Base-by-base conservation (phyloP, 2,329 filamentous ascomycete species). In the Xylaria sp. region DNA sequence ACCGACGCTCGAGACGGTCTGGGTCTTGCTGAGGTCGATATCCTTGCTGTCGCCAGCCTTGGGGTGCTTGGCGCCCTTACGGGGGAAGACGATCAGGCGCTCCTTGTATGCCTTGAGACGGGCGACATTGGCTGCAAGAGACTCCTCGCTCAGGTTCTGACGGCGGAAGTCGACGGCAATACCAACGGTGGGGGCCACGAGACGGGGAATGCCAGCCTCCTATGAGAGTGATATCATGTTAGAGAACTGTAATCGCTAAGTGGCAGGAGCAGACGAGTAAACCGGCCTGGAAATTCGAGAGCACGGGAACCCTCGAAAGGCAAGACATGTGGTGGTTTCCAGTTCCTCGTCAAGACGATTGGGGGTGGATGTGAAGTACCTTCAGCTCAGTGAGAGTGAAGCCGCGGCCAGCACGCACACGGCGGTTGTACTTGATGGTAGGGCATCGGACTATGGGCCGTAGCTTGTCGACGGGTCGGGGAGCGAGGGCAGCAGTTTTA, bases 361-460 rank as follows among this genome's bases (percentile, higher is more conserved):
- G 45, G 15, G n/a, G 20, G 42, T 54, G 20, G 11, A 7, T 57
- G 29, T 45, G 45, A 53, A 38, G 61, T 92, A 97, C 95, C 94
- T 99, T 99, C 82, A 99, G 89, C 90, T 99, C 96, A 86, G 90
- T 88, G 76, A 98, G 88, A 78, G 95, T 93, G 92, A 99, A 99
- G 83, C 96, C 96, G 88, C 96, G 94, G 84, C 96, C 96, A 81
- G 93, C 90, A 82, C 96, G 92, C 81, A 96, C 92, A 82, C 94
- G 94, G 82, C 96, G 94, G 93, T 99, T 99, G 90, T 99, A 97
- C 89, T 96, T 97, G 88, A 97, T 85, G 79, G 93, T 95, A 81
- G 96, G 95, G 91, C 95, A 98, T 87, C 94, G 92, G 78, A 99
- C 95, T 84, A 98, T 86, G 76, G 96, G 96, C 82, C 94, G 91